Percentiles rank a stretch among this genome's conserved stretches.
These are phyloP conservation scores for Uronychia setigera DNA, from an alignment of 73 alveolate species.

Conservation along the genomic window DNA sequence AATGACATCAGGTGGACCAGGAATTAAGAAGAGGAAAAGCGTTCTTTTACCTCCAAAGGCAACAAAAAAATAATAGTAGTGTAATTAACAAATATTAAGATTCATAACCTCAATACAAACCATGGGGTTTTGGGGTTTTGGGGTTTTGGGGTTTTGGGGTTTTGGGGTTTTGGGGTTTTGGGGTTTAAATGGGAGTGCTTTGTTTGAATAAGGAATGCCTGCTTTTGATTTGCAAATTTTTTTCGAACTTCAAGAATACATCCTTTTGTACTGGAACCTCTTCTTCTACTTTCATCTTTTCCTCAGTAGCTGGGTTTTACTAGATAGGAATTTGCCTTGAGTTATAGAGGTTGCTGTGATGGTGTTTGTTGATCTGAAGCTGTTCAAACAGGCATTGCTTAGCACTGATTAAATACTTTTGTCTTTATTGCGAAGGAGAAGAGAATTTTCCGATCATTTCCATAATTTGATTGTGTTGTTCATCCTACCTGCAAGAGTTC, in stretches of 20 bases:
- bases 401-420: not conserved
- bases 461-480: not conserved
- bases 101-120: no score
- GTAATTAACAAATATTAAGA: not conserved
- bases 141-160: no score
- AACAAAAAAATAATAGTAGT: not conserved
- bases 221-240: no score
- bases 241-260: no score
- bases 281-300: not conserved
- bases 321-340: no score
- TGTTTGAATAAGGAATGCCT: no score
- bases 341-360: no score
- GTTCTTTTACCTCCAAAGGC: not conserved
- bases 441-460: not conserved
- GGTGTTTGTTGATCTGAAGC: not conserved
- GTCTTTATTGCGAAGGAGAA: not conserved
- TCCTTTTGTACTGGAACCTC: not conserved
- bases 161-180: no score
- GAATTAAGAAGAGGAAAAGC: not conserved
- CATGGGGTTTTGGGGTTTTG: no score
- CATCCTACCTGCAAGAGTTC: not conserved
- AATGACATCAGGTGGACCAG: not conserved
- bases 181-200: no score
- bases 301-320: no score
- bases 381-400: not conserved